These are phyloP conservation scores for Meira nashicola DNA, from an alignment of 1,284 basidiomycete species.

Conservation along the genomic window DNA sequence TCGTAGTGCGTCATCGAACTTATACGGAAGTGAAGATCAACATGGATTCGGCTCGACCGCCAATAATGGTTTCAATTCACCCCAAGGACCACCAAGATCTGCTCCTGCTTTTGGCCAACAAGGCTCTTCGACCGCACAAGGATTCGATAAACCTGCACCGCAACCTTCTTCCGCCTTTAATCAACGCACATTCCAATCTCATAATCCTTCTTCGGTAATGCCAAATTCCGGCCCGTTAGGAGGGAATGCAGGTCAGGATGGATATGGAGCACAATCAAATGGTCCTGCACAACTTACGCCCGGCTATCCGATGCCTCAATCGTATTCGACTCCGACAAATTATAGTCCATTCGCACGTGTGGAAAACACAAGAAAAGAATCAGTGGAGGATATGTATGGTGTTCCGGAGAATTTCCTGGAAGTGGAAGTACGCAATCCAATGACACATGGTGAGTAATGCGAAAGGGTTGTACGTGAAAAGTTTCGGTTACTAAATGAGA, in stretches of 20 bases:
- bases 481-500: not conserved
- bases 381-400: conserved; percentile 90
- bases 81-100: not conserved
- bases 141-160: not conserved
- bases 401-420: conserved; percentile 85
- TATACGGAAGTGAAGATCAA: too few species aligned
- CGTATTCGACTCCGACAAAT: conserved; percentile 27
- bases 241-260: not conserved
- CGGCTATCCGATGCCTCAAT: conserved; percentile 31
- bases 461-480: not conserved
- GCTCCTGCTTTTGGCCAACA: not conserved
- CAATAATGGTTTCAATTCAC: not conserved
- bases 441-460: conserved; percentile 76
- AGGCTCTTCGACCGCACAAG: too few species aligned
- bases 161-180: conserved; percentile 10
- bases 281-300: conserved; percentile 19
- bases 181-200: conserved; percentile 12
- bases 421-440: conserved; percentile 93
- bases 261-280: not conserved
- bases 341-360: conserved; percentile 51
- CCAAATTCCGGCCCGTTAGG: not conserved
- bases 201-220: conserved; percentile 12
- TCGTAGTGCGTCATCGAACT: not conserved
- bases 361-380: conserved; percentile 33
- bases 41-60: not conserved